phyloP scores from a whole-genome alignment of 495 filamentous ascomycete genomes.

The Xylaria curta region DNA sequence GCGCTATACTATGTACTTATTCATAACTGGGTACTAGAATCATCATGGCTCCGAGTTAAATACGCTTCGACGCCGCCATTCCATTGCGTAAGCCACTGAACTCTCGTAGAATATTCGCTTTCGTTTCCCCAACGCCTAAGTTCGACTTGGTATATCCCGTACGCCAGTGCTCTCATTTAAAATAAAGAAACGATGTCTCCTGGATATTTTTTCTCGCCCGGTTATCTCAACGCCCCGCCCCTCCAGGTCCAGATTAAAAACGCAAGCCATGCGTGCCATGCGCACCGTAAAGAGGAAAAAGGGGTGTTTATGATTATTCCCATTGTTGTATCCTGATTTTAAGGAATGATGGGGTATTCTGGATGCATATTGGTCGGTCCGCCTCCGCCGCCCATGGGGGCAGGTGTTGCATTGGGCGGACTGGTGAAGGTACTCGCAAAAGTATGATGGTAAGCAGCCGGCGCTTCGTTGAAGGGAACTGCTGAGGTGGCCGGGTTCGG shows the following conservation, averaged over 20 bases:
- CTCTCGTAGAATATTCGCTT: neutral
- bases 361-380: constrained; percentile 12
- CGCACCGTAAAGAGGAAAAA: neutral
- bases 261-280: neutral
- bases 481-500: constrained; percentile 43
- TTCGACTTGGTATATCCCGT: neutral
- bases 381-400: neutral
- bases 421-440: constrained; percentile 6
- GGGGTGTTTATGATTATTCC: too few species aligned
- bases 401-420: neutral
- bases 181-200: neutral
- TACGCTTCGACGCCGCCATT: neutral
- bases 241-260: neutral
- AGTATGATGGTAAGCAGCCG: constrained; percentile 13
- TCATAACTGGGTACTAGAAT: neutral
- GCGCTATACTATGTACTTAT: neutral
- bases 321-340: neutral
- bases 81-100: neutral
- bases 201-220: neutral
- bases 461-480: neutral
- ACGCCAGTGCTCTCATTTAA: constrained; percentile 1
- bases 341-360: constrained; percentile 13
- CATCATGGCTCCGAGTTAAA: neutral
- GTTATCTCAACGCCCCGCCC: neutral
- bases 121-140: neutral